A percentile compares a stretch with the other conserved stretches of the same genome.
These are phyloP conservation scores for Penicillium oxalicum DNA, from an alignment of 2,329 filamentous ascomycete genomes.

Conservation along the genomic window DNA sequence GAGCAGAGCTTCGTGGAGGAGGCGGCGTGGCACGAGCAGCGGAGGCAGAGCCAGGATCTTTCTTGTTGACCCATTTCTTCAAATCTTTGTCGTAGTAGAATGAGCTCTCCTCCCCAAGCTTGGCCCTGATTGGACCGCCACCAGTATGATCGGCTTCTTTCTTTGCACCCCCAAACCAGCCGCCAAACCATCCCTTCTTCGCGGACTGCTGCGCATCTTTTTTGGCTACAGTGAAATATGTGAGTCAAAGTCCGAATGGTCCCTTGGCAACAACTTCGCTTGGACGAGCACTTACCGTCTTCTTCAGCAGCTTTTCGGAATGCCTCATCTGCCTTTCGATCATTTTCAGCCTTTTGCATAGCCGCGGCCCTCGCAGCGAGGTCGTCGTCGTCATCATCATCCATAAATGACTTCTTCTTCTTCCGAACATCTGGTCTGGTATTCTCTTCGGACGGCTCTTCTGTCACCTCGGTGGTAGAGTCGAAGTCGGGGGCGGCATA, in stretches of 20 bases:
- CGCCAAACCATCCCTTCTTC: constrained; percentile 66
- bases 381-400: constrained; percentile 69
- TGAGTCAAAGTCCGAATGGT: constrained; percentile 30
- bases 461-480: constrained; percentile 41
- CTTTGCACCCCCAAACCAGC: constrained; percentile 71
- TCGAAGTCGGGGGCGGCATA: constrained; percentile 32
- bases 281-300: constrained; percentile 44
- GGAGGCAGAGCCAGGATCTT: constrained; percentile 61
- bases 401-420: constrained; percentile 68
- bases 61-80: constrained; percentile 98
- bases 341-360: constrained; percentile 54
- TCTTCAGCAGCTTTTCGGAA: constrained; percentile 76
- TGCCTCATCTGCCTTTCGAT: constrained; percentile 72
- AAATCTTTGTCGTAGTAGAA: constrained; percentile 95
- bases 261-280: background rate
- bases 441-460: constrained; percentile 45
- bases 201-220: constrained; percentile 24
- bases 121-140: constrained; percentile 69
- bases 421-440: constrained; percentile 56
- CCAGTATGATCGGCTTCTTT: constrained; percentile 45
- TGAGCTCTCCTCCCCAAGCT: constrained; percentile 85
- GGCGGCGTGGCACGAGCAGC: constrained; percentile 64
- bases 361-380: constrained; percentile 51
- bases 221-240: constrained; percentile 37
- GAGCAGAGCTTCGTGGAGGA: constrained; percentile 59